Evolutionary conservation across 1,139 yeast genomes (phyloP).

Genomic region (Sugiyamaella xylanicola): DNA sequence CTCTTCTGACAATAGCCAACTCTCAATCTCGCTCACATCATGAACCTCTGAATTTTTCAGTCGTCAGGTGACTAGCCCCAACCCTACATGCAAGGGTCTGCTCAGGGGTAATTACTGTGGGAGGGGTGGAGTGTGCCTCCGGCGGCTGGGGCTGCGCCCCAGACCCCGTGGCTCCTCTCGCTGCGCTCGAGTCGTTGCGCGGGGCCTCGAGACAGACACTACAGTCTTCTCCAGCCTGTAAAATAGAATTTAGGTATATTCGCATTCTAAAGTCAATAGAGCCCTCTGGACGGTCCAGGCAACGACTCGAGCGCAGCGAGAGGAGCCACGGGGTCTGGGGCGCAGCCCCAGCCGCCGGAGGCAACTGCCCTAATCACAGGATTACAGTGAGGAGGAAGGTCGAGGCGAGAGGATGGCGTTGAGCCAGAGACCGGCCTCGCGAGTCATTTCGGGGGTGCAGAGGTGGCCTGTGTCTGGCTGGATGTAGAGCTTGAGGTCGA

Average conservation of each 20-base stretch:
- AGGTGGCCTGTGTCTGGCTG: constrained; percentile 28
- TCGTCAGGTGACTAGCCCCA: constrained; percentile 16
- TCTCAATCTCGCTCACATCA: no score
- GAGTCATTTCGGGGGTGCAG: constrained; percentile 27
- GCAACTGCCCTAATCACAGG: neutral
- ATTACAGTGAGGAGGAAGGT: neutral
- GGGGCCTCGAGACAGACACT: no score
- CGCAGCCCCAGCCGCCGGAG: neutral
- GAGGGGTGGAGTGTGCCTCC: neutral
- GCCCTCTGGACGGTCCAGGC: neutral
- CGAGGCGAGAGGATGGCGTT: constrained; percentile 12
- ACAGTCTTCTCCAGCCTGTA: no score
- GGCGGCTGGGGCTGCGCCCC: constrained; percentile 1
- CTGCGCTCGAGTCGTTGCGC: neutral
- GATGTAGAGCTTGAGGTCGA: constrained; percentile 18
- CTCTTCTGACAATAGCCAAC: no score
- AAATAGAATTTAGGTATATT: no score
- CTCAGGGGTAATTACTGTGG: neutral
- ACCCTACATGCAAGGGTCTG: neutral
- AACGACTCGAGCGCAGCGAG: neutral
- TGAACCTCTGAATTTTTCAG: constrained; percentile 18
- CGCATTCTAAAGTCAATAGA: no score
- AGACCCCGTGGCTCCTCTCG: neutral
- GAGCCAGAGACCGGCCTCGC: constrained; percentile 23
- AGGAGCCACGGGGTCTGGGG: neutral